Evolutionary conservation across 371 early-diverging fungal genomes (phyloP), one percentile per base, ranked within the genome.

Genomic region (Mortierella sp.): DNA sequence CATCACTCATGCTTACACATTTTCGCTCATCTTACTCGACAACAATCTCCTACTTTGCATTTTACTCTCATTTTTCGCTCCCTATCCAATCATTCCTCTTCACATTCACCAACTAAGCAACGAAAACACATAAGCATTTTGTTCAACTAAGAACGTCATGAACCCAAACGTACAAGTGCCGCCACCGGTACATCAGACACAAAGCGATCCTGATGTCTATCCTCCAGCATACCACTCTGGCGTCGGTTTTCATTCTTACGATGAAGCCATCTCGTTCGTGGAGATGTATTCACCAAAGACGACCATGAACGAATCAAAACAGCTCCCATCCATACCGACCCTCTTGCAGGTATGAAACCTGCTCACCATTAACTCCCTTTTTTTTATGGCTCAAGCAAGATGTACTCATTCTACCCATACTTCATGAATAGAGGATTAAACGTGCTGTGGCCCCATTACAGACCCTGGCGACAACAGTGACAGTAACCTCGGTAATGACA

Each of bases 191-290:
- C 24, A 68, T 68, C 68, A 41, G 68, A 10, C 24, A 10, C 35
- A 6, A 68, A 41, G 18, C 18, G 41, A 68, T 11, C 4, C 68
- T 0, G 41, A 68, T 3, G 43, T 68, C 24, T 68, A 41, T 41
- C 24, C 68, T 41, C 41, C 68, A 8, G 68, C 41, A 68, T 68
- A 41, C 11, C 38, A 41, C 18, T 18, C 68, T 8, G 43, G 68
- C 3, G 24, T 41, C 14, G 58, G 41, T 2, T 80, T 83, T n/a
- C 32, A 77, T 14, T 75, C 80, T 60, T 80, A 80, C 48, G 55
- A 27, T 8, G 84, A 80, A 29, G 84, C 77, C 0, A 27, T 80
- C n/a, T 74, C 65, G 8, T 83, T 83, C 63, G 80, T 80, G 18
- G 41, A 80, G 12, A 58, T 74, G 1, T 80, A 83, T 27, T 80